Base-by-base conservation (phyloP, 2,329 filamentous ascomycete genomes). In the Fusarium sublunatum region DNA sequence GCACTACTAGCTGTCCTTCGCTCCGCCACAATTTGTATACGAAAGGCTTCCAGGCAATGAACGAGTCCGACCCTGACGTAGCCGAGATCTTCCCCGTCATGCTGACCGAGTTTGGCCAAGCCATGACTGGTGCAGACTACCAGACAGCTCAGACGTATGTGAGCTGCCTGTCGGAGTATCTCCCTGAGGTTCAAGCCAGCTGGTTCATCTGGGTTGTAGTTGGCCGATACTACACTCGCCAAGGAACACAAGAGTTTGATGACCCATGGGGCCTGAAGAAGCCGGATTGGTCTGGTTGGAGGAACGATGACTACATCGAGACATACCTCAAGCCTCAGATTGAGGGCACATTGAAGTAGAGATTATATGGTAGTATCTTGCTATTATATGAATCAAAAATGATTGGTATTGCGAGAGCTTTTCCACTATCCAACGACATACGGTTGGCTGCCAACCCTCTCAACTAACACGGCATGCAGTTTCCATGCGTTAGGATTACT, bases 141-240 rank as follows among this genome's bases (percentile, higher is more conserved):
- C 67, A 75, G 42, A 59, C 38, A 1, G 56, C 64, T 2, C 72
- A 75, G 5, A 78, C 81, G 0, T 88, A 88, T 67, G 75, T 82
- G 2, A 78, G 75, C 22, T 87, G 85, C 55, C 69, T 87, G 59
- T 76, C 79, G 1, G 72, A 73, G 13, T 86, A 79, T 63, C 70
- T 88, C 40, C 78, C 79, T 0, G 72, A 76, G 38, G 71, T 80
- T 54, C 76, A 83, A 73, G 78, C 80, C 0, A 80, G 85, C 12
- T 85, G 85, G 85, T 80, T 84, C 69, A 78, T 84, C 70, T 87
- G 85, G 82, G 86, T 86, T 28, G 51, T 89, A 13, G 77, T 78
- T 0, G 84, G 84, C 0, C 83, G 82, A 59, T 88, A 88, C 65
- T 88, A 88, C 54, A 80, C 84, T 42, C 75, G 85, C 0, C 71